Base-by-base conservation (phyloP, 2,329 filamentous ascomycete genomes). In the Xylariaceae sp. region DNA sequence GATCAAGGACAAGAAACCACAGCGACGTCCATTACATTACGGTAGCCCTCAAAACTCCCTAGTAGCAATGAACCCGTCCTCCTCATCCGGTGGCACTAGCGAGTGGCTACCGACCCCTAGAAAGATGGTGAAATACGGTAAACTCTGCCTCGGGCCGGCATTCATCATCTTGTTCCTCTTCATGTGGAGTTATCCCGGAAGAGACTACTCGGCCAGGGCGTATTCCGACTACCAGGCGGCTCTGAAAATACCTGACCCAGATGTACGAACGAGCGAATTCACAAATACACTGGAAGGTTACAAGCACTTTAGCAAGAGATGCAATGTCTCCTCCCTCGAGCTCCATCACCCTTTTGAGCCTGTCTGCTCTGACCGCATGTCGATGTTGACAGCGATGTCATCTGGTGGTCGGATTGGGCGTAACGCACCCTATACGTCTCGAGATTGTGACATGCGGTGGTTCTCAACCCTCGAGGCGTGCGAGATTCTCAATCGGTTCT, bases 391-490 rank as follows among this genome's bases (percentile, higher is more conserved):
- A 14, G 69, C 69, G 20, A 68, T 70, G 63, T 67, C 67, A 5
- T 65, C 63, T 4, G 71, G 71, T 8, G 72, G 72, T 6, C 64
- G 71, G 1, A 67, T 72, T 42, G 71, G 71, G 1, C 60, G 64
- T 33, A 68, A 75, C 52, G 64, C 69, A 19, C 69, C 70, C 1
- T 75, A 70, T 49, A 64, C 70, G 53, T 67, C 71, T 37, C 61
- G 67, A 32, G 66, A 58, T 16, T 75, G 72, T 41, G 70, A 73
- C 45, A 72, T 74, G 68, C 61, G 64, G 11, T 75, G 70, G 72
- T 73, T 70, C 47, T 65, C 59, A 6, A 73, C 71, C 2, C 60
- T 65, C 42, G 68, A 75, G 48, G 62, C 69, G 7, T 75, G 72
- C 47, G 65, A 70, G 44, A 70, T 74, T 23, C 52, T 74, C 11